These are phyloP conservation scores for Blastomyces percursus DNA, from an alignment of 2,329 filamentous ascomycete genomes.

Conservation along the genomic window DNA sequence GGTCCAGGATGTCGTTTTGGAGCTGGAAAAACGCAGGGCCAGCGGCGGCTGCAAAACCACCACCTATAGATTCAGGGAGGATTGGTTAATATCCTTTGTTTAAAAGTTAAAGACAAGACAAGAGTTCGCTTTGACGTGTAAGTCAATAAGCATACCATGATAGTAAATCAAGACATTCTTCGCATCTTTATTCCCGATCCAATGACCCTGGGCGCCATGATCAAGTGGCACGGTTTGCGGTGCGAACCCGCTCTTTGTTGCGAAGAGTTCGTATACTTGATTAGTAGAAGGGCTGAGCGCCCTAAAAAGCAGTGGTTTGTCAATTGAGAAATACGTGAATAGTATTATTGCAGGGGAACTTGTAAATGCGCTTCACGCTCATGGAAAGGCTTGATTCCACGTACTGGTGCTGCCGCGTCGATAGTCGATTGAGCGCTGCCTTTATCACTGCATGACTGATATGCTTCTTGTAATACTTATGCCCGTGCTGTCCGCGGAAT, in stretches of 20 bases:
- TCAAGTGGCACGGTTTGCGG: conserved; percentile 24
- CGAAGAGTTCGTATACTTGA: conserved; percentile 19
- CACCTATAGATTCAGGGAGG: conserved; percentile 29
- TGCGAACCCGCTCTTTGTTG: conserved; percentile 19
- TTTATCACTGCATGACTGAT: conserved; percentile 24
- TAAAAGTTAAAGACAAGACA: background rate
- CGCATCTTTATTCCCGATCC: conserved; percentile 31
- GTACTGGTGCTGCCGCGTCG: conserved; percentile 25
- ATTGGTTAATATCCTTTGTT: background rate
- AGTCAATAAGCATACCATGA: conserved; percentile 22
- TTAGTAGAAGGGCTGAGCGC: conserved; percentile 19
- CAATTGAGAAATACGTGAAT: background rate
- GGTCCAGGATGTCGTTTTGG: conserved; percentile 34
- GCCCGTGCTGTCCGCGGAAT: conserved; percentile 30
- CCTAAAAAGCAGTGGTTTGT: conserved; percentile 13
- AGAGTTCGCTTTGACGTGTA: background rate
- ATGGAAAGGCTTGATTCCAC: conserved; percentile 7
- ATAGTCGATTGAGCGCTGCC: conserved; percentile 17
- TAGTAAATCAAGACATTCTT: conserved; percentile 31
- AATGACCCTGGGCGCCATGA: conserved; percentile 26
- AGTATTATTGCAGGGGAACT: background rate
- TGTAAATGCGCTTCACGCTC: background rate
- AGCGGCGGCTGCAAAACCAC: conserved; percentile 45
- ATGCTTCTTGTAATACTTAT: conserved; percentile 28
- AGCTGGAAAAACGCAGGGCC: conserved; percentile 40